Base-by-base conservation (phyloP, 257 asterid species). In the Perilla frutescens region DNA sequence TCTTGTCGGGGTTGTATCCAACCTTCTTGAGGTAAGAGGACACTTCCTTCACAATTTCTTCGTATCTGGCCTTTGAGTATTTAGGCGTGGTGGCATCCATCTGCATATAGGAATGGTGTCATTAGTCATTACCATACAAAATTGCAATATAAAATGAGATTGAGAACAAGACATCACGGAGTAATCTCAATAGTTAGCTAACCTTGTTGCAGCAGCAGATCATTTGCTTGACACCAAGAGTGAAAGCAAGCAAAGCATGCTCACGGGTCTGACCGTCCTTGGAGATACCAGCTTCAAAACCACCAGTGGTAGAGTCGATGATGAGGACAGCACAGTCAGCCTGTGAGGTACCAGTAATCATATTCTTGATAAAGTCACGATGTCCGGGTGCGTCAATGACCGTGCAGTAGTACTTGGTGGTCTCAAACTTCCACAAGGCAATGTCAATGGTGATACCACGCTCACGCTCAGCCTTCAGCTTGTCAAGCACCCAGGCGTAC, bases 341-440 rank as follows among this genome's bases (percentile, higher is more conserved):
- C 78, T 91, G 96, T 2, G 97, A 91, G 63, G 97, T 91, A 32
- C 96, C 96, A 44, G 96, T 91, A 71, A 91, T 91, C 97, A 91
- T 89, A 82, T 91, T 91, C 84, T 91, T 90, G 80, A 90, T 88
- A 6, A 90, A 90, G 70, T 90, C 96, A 65, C 96, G 91, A 59
- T 90, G 96, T 34, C 96, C 96, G 36, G 96, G 96, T 2, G 96
- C 96, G 84, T 90, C 96, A 59, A 90, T 90, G 68, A 90, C 96
- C 0, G 96, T 90, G 86, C 96, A 90, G 82, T 88, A 90, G 80
- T 90, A 90, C 82, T 90, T 90, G 72, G 93, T 90, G 51, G 97
- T 90, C 88, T 90, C 97, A 26, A 90, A 90, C 82, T 90, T 90
- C 96, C 96, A 90, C 88, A 90, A 58, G 69, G 97, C 97, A 70